Evolutionary conservation across 108 stramenopile genomes (phyloP).

Genomic region (Ochromonas danica): DNA sequence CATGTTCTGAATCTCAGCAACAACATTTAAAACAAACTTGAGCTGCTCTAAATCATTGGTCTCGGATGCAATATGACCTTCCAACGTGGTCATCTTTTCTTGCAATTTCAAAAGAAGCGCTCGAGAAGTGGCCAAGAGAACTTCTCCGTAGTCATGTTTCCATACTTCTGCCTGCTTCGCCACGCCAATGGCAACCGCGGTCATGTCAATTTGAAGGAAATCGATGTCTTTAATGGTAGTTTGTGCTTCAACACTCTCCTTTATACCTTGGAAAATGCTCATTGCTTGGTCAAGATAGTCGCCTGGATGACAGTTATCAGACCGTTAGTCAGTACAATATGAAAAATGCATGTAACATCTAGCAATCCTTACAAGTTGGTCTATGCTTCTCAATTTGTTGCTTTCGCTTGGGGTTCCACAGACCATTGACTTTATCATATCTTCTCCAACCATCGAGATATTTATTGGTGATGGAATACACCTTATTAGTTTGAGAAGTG

Average conservation of each 20-base stretch:
- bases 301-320: no score
- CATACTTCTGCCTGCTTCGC: constrained; percentile 54
- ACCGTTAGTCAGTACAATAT: no score
- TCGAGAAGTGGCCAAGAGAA: constrained; percentile 52
- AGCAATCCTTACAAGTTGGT: no score
- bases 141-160: constrained; percentile 59
- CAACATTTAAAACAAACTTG: constrained; percentile 61
- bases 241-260: constrained; percentile 33
- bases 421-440: constrained; percentile 60
- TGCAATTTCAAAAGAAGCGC: constrained; percentile 41
- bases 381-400: constrained; percentile 53
- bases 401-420: constrained; percentile 62
- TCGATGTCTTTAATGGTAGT: constrained; percentile 55
- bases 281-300: constrained; percentile 27
- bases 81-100: constrained; percentile 45
- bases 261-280: constrained; percentile 12
- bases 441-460: constrained; percentile 60
- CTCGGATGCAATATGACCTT: constrained; percentile 21
- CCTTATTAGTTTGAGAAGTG: constrained; percentile 48
- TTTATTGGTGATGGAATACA: constrained; percentile 45
- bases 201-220: constrained; percentile 64
- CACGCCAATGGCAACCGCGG: constrained; percentile 54
- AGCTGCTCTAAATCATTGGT: constrained; percentile 57
- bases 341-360: no score
- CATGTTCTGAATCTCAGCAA: constrained; percentile 41